These are phyloP conservation scores for Escallonia rubra DNA, from an alignment of 129 eudicot species.

Conservation along the genomic window DNA sequence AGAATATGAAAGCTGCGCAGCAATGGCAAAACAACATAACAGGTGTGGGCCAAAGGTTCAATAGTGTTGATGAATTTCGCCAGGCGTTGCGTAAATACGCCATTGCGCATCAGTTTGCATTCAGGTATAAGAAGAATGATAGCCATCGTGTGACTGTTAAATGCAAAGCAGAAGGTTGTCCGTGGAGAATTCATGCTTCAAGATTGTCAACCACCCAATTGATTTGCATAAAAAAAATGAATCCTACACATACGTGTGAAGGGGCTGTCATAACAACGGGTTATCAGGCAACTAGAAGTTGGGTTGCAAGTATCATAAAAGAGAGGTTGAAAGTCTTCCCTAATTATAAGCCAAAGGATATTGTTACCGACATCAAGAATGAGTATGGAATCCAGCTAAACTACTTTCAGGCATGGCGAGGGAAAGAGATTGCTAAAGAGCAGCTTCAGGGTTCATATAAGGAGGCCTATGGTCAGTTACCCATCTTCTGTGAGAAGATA, in stretches of 20 bases:
- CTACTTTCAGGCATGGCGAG: conserved; percentile 98
- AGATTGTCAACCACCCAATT: conserved; percentile 85
- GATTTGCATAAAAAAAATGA: conserved; percentile 92
- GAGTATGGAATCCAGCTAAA: conserved; percentile 83
- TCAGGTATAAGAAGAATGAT: conserved; percentile 87
- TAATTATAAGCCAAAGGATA: conserved; percentile 91
- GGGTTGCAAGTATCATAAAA: conserved; percentile 90
- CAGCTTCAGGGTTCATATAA: conserved; percentile 97
- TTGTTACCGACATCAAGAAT: conserved; percentile 75
- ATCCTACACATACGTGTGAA: conserved; percentile 80
- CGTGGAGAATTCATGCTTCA: conserved; percentile 97
- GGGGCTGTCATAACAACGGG: conserved; percentile 59
- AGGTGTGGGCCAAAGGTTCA: conserved; percentile 92
- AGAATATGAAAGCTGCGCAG: conserved; percentile 64
- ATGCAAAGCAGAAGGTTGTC: conserved; percentile 91
- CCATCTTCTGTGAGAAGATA: conserved; percentile 68
- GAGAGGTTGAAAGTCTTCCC: conserved; percentile 79
- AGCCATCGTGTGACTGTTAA: conserved; percentile 94
- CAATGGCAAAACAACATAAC: conserved; percentile 94
- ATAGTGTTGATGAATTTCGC: conserved; percentile 80
- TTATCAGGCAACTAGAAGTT: conserved; percentile 85
- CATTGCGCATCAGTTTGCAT: conserved; percentile 82
- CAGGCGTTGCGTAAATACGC: conserved; percentile 86
- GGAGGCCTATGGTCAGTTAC: conserved; percentile 85
- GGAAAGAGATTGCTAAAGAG: conserved; percentile 94